These are phyloP conservation scores for Pythium rishiriense DNA, from an alignment of 352 stramenopile genomes.

Conservation along the genomic window DNA sequence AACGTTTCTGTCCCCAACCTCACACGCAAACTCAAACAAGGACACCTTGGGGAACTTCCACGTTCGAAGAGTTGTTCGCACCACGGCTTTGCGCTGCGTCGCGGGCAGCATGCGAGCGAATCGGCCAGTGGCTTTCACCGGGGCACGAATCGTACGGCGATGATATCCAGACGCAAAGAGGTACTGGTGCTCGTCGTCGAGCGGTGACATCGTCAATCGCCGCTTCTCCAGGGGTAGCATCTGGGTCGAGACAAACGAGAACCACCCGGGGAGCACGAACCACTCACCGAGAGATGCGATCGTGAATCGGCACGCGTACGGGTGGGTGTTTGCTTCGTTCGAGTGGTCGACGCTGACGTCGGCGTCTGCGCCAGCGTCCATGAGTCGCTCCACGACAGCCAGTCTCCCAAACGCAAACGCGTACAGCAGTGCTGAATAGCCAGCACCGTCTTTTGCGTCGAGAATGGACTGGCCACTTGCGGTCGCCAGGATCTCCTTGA, in stretches of 20 bases:
- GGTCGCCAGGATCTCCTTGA: conserved; percentile 23
- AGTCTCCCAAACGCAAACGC: conserved; percentile 54
- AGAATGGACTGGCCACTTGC: conserved; percentile 8
- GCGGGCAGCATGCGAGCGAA: conserved; percentile 4
- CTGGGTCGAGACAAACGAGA: conserved; percentile 34
- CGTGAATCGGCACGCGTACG: conserved; percentile 47
- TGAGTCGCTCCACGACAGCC: conserved; percentile 30
- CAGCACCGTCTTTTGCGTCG: conserved; percentile 37
- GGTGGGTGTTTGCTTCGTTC: conserved; percentile 40
- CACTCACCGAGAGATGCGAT: conserved; percentile 47
- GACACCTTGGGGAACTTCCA: conserved; percentile 30
- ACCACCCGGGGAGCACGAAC: conserved; percentile 67
- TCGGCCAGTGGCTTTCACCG: neutral
- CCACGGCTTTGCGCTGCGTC: neutral
- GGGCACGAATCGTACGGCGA: conserved; percentile 26
- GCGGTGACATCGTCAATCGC: conserved; percentile 24
- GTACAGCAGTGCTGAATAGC: conserved; percentile 59
- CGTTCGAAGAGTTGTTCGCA: conserved; percentile 19
- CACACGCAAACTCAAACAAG: conserved; percentile 31
- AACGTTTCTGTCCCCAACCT: conserved; percentile 25
- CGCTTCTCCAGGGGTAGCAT: conserved; percentile 32
- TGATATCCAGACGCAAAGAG: conserved; percentile 47
- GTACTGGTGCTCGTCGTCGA: conserved; percentile 40
- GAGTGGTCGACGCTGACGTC: conserved; percentile 46
- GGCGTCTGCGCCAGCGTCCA: conserved; percentile 36